These are phyloP conservation scores for Beta corolliflora DNA, from an alignment of 179 eudicot species.

Conservation along the genomic window DNA sequence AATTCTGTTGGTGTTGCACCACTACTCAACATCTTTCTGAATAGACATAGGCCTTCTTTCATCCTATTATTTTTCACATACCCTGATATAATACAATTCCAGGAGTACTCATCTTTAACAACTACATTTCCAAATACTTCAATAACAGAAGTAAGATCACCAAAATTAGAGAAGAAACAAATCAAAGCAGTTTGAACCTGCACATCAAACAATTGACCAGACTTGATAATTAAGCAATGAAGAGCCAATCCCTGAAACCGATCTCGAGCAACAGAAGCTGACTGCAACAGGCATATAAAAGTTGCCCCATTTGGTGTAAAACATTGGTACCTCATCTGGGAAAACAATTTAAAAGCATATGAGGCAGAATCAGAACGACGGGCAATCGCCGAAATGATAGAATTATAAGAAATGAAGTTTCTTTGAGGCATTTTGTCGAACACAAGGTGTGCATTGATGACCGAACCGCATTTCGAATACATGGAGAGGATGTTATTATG, in stretches of 20 bases:
- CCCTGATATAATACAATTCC: conserved; percentile 76
- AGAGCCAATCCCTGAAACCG: conserved; percentile 44
- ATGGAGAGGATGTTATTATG: conserved; percentile 67
- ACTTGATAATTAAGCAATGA: conserved; percentile 55
- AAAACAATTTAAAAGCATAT: conserved; percentile 39
- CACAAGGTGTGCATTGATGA: conserved; percentile 45
- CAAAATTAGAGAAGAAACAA: conserved; percentile 59
- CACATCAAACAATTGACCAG: conserved; percentile 51
- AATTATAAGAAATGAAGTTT: conserved; percentile 69
- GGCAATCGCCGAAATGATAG: conserved; percentile 67
- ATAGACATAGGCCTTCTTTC: conserved; percentile 45
- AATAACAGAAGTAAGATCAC: conserved; percentile 55
- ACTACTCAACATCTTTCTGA: conserved; percentile 50
- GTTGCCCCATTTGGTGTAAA: conserved; percentile 61
- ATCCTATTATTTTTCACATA: conserved; percentile 53
- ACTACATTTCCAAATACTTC: conserved; percentile 43
- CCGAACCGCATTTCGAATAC: conserved; percentile 68
- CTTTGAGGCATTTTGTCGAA: conserved; percentile 84
- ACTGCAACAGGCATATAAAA: conserved; percentile 61
- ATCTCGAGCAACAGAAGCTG: conserved; percentile 46
- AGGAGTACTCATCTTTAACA: conserved; percentile 56
- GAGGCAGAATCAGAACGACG: conserved; percentile 37
- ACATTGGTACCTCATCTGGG: conserved; percentile 43
- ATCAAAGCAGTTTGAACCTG: conserved; percentile 65
- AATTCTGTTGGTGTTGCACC: conserved; percentile 58